Evolutionary conservation across 148 eudicot genomes (phyloP), one percentile per base, ranked within the genome.

Genomic region (Amaranthus cruentus): DNA sequence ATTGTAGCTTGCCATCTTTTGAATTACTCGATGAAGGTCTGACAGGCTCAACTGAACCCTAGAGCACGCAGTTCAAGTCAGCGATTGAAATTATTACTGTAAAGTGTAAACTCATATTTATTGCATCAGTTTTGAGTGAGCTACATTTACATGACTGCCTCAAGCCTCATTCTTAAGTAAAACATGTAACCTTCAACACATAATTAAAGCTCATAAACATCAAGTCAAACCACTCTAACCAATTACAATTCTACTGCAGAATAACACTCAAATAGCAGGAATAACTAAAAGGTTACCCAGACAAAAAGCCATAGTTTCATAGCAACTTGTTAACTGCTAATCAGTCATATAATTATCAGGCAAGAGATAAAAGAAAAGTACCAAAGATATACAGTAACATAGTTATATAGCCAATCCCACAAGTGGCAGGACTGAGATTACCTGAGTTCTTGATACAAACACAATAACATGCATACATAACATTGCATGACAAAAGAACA

Each of bases 11-110:
- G 15, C 28, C 73, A 66, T 86, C 87, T 82, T 84, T 89, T 4
- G 82, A 81, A 70, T 79, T 83, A 49, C 74, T 80, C 47, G 50
- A 67, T 50, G 84, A 84, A 43, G 76, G 63, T 66, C 85, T 61
- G 78, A 76, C 73, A 69, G 76, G 71, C 49, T 85, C 84, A 54
- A 81, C 71, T 85, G 88, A 91, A 42, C 76, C 83, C 98, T 91
- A 85, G 70, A 77, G 62, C 21, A 73, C 49, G 56, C 50, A 66
- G 55, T 18, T 65, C 18, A 65, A 66, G 51, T 66, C 18, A 18
- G 18, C 0, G 18, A 18, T 18, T 18, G 18, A 18, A 18, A 18
- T 18, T 18, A 68, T 7, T 4, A 18, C 2, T 18, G 18, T 18
- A 18, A 18, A 18, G 18, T 18, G 18, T 18, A 18, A 18, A 18